A percentile compares a stretch with the other conserved stretches of the same genome.
Evolutionary conservation across 176 grass and related monocot genomes (phyloP).

Genomic region (Areca catechu): DNA sequence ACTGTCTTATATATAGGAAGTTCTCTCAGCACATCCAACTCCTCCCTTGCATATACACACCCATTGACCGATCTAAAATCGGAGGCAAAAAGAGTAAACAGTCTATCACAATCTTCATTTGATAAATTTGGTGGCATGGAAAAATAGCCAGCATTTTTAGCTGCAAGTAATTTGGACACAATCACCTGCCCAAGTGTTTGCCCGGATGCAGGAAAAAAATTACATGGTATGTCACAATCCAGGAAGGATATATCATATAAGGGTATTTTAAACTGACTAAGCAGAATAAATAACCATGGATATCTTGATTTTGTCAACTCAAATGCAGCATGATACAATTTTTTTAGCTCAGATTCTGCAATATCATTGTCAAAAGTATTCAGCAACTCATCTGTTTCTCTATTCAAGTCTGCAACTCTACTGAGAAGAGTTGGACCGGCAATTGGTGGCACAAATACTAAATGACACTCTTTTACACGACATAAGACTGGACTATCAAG

Average conservation of each 20-base stretch:
- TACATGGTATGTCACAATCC: conserved; percentile 50
- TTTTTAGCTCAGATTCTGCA: conserved; percentile 29
- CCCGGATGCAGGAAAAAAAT: conserved; percentile 35
- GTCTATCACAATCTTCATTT: conserved; percentile 53
- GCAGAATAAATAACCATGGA: conserved; percentile 73
- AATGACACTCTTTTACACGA: conserved; percentile 54
- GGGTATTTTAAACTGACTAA: conserved; percentile 84
- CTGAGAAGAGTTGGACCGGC: conserved; percentile 34
- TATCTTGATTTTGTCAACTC: conserved; percentile 49
- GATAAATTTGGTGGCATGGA: conserved; percentile 51
- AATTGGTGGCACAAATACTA: conserved; percentile 71
- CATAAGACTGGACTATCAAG: conserved; percentile 54
- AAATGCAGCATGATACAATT: conserved; percentile 47
- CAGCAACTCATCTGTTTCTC: conserved; percentile 12
- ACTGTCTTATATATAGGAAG: conserved; percentile 90
- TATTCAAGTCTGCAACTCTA: conserved; percentile 14
- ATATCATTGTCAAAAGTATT: conserved; percentile 14
- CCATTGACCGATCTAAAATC: conserved; percentile 45
- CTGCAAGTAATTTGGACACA: conserved; percentile 55
- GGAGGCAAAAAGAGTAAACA: conserved; percentile 70
- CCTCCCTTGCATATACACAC: conserved; percentile 64
- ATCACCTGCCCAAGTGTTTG: conserved; percentile 56
- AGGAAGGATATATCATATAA: conserved; percentile 69
- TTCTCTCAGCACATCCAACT: conserved; percentile 70
- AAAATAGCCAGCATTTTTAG: conserved; percentile 55